phyloP scores from a whole-genome alignment of 2,329 filamentous ascomycete species.

The Fusarium siculi region DNA sequence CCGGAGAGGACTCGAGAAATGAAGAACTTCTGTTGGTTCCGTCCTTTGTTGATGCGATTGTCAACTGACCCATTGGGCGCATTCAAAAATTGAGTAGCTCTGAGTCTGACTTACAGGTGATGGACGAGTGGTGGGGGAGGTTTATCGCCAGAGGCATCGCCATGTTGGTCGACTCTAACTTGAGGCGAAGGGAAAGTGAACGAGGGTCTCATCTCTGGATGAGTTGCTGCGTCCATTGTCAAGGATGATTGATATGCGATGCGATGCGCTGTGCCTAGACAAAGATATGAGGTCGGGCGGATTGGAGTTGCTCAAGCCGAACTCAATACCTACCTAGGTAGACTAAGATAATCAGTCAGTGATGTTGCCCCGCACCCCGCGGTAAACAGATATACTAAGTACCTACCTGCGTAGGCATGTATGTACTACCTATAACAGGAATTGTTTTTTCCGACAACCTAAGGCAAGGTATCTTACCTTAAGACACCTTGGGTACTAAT shows the following conservation, averaged over 20 bases:
- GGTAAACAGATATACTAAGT: not conserved
- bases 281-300: not conserved
- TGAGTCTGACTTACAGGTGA: slow-evolving; percentile 54
- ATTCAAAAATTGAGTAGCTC: slow-evolving; percentile 34
- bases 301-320: not conserved
- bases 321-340: not conserved
- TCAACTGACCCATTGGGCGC: slow-evolving; percentile 10
- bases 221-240: slow-evolving; percentile 37
- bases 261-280: not conserved
- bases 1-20: slow-evolving; percentile 64
- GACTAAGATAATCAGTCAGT: not conserved
- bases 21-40: slow-evolving; percentile 52
- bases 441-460: not conserved
- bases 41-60: slow-evolving; percentile 49
- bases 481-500: not conserved
- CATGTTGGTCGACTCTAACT: slow-evolving; percentile 46
- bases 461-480: not conserved
- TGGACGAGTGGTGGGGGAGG: slow-evolving; percentile 49
- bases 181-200: slow-evolving; percentile 46
- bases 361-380: slow-evolving; percentile 39
- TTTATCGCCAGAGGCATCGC: slow-evolving; percentile 40
- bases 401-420: no score
- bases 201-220: slow-evolving; percentile 33
- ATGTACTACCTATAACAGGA: not conserved
- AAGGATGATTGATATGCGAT: not conserved